phyloP scores from a whole-genome alignment of 176 grass and related monocot genomes.

The Oryza officinalis region DNA sequence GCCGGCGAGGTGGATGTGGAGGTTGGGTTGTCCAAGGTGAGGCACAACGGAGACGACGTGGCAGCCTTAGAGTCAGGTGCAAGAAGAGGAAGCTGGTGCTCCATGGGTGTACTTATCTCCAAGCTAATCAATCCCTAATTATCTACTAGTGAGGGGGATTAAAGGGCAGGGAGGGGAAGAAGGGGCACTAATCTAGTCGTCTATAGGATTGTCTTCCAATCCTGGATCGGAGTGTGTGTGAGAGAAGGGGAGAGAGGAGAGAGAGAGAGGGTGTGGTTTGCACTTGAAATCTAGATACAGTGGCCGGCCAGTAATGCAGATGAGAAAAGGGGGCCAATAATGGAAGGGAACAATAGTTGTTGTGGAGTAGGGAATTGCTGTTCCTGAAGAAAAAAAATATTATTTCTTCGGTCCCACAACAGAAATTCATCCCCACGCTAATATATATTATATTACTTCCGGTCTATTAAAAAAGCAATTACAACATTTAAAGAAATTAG shows the following conservation, averaged over 20 bases:
- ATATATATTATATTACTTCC: neutral
- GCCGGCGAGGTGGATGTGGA: slow-evolving; percentile 17
- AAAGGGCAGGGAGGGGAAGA: slow-evolving; percentile 19
- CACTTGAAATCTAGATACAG: slow-evolving; percentile 15
- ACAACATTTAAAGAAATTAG: too few species aligned
- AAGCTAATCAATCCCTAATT: slow-evolving; percentile 28
- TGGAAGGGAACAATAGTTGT: slow-evolving; percentile 35
- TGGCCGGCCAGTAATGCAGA: slow-evolving; percentile 35
- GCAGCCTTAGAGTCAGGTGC: slow-evolving; percentile 41
- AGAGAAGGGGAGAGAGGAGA: neutral
- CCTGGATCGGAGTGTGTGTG: slow-evolving; percentile 7
- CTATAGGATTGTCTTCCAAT: slow-evolving; percentile 32
- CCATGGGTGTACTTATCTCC: slow-evolving; percentile 50
- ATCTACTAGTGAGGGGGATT: slow-evolving; percentile 27
- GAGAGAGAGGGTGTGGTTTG: neutral
- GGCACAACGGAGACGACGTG: slow-evolving; percentile 41
- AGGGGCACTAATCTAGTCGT: neutral
- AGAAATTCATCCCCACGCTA: neutral
- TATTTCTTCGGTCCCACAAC: neutral
- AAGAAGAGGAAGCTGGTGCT: slow-evolving; percentile 53
- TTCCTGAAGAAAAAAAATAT: slow-evolving; percentile 21
- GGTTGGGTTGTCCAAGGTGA: slow-evolving; percentile 30
- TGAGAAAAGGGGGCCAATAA: slow-evolving; percentile 41
- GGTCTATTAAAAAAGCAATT: too few species aligned
- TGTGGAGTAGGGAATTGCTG: slow-evolving; percentile 23